phyloP scores from a whole-genome alignment of 257 asterid species.

The Petunia secreta region DNA sequence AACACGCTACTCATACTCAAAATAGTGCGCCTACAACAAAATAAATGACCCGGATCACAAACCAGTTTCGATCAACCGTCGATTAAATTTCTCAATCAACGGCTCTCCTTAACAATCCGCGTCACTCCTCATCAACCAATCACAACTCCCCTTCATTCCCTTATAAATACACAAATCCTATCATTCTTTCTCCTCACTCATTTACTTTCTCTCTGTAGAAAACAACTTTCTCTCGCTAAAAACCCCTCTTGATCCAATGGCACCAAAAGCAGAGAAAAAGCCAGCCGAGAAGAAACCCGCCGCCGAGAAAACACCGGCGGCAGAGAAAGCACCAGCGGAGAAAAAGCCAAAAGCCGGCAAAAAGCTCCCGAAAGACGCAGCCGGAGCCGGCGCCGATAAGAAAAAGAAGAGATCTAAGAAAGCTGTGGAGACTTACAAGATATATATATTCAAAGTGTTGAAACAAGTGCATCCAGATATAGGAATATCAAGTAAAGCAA shows the following conservation, averaged over 20 bases:
- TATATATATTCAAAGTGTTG: constrained; percentile 37
- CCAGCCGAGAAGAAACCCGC: constrained; percentile 38
- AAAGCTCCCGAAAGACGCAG: constrained; percentile 29
- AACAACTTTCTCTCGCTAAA: background rate
- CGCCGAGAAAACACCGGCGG: constrained; percentile 29
- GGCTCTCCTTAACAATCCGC: background rate
- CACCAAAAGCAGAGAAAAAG: constrained; percentile 32
- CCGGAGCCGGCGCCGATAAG: constrained; percentile 14
- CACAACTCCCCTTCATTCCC: background rate
- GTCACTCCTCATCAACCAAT: background rate
- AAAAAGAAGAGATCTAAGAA: constrained; percentile 37
- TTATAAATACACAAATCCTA: background rate
- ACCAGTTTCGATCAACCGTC: background rate
- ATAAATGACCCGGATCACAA: constrained; percentile 6
- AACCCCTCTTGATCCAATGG: constrained; percentile 8
- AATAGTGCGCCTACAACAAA: background rate
- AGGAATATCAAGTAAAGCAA: constrained; percentile 30
- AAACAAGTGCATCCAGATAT: constrained; percentile 35
- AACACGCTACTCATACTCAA: too few species aligned
- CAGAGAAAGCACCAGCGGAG: constrained; percentile 31
- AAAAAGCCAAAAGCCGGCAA: constrained; percentile 35
- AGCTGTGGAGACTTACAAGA: constrained; percentile 33
- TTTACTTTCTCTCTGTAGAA: background rate
- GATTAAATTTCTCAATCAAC: background rate
- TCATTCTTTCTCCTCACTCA: background rate